phyloP scores from a whole-genome alignment of 371 early-diverging fungal genomes.

The Mucor irregularis region DNA sequence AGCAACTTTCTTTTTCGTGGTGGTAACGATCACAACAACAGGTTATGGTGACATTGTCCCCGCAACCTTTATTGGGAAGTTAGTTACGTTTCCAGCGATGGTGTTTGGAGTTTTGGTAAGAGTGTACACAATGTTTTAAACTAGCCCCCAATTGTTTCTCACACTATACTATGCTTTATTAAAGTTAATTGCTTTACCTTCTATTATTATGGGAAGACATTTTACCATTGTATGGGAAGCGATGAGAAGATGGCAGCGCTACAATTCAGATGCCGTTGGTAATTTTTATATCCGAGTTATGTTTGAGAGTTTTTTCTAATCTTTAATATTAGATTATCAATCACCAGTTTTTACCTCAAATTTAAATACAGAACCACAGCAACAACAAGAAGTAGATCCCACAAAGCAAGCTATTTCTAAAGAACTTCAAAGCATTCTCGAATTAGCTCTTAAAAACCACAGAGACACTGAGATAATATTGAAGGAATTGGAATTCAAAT shows the following conservation, averaged over 20 bases:
- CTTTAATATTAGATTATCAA: not conserved
- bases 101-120: conserved; percentile 77
- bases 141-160: not conserved
- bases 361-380: too few species aligned
- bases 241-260: conserved; percentile 49
- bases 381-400: not conserved
- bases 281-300: not conserved
- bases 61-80: conserved; percentile 79
- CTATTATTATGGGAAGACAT: conserved; percentile 86
- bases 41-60: conserved; percentile 90
- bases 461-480: not conserved
- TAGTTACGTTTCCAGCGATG: conserved; percentile 86
- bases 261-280: not conserved
- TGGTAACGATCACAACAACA: conserved; percentile 86
- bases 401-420: not conserved
- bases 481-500: not conserved
- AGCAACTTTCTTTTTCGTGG: conserved; percentile 80
- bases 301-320: too few species aligned
- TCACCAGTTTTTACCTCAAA: not conserved
- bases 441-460: not conserved
- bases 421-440: not conserved
- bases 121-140: not conserved
- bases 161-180: not conserved
- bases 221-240: conserved; percentile 88
- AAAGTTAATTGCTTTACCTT: conserved; percentile 80